Evolutionary conservation across 495 filamentous ascomycete species (phyloP).

Genomic region (Aspergillus carlsbadensis): DNA sequence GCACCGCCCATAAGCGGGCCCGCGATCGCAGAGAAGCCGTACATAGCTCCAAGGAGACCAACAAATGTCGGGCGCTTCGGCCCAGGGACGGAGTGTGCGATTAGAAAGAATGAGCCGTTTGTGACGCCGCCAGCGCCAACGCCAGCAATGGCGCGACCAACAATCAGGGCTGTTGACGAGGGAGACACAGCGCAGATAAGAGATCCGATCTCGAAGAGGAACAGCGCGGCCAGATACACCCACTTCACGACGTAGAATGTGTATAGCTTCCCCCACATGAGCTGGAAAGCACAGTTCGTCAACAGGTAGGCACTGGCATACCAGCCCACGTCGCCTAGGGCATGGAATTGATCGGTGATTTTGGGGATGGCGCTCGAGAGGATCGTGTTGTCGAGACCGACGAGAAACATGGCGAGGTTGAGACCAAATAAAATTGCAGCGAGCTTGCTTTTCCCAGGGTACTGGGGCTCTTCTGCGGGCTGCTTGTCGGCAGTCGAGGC

Average conservation of each 20-base stretch:
- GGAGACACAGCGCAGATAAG: slow-evolving; percentile 72
- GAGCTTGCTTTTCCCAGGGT: slow-evolving; percentile 6
- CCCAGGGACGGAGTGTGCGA: slow-evolving; percentile 54
- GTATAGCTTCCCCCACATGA: slow-evolving; percentile 48
- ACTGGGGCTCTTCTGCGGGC: neutral
- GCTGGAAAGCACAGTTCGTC: slow-evolving; percentile 42
- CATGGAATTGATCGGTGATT: slow-evolving; percentile 29
- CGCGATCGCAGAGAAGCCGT: slow-evolving; percentile 64
- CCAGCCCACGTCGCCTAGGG: slow-evolving; percentile 47
- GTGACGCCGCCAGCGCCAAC: slow-evolving; percentile 68
- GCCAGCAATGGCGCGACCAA: slow-evolving; percentile 77
- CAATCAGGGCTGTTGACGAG: slow-evolving; percentile 65
- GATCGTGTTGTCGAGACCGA: slow-evolving; percentile 28
- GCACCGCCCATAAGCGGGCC: slow-evolving; percentile 63
- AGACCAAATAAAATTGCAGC: slow-evolving; percentile 1
- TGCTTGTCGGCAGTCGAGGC: neutral
- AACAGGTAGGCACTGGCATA: slow-evolving; percentile 51
- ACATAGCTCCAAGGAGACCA: slow-evolving; percentile 65
- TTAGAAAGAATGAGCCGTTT: neutral
- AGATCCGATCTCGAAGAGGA: slow-evolving; percentile 69
- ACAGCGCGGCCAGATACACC: slow-evolving; percentile 25
- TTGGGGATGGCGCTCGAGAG: slow-evolving; percentile 18
- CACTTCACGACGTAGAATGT: slow-evolving; percentile 41
- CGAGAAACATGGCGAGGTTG: slow-evolving; percentile 33
- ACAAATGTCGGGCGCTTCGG: slow-evolving; percentile 61